phyloP scores from a whole-genome alignment of 345 rosid genomes.

The Hibiscus mutabilis region DNA sequence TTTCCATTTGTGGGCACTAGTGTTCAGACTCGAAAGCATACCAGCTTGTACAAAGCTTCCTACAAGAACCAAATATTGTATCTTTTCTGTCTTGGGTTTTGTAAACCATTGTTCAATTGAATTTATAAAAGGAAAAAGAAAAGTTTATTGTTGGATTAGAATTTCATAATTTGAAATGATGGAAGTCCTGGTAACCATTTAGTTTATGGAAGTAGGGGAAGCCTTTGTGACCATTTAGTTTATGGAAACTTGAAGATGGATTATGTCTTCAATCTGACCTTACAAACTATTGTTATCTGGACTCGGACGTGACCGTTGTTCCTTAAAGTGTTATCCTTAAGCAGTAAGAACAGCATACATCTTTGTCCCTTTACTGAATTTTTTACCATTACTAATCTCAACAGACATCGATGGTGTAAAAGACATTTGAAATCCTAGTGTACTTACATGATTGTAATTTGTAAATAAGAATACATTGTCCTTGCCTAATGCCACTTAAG shows the following conservation, averaged over 20 bases:
- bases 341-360: background rate
- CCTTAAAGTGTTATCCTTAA: background rate
- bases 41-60: too few species aligned
- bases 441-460: background rate
- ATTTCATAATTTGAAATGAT: too few species aligned
- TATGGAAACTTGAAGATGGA: too few species aligned
- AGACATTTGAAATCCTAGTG: background rate
- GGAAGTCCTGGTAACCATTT: too few species aligned
- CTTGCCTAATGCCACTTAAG: background rate
- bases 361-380: background rate
- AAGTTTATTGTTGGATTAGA: too few species aligned
- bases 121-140: too few species aligned
- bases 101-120: too few species aligned
- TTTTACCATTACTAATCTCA: background rate
- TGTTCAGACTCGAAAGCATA: background rate
- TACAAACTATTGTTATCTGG: background rate
- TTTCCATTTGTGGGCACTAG: background rate
- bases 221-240: too few species aligned
- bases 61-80: background rate
- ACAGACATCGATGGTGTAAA: background rate
- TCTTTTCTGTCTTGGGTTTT: too few species aligned
- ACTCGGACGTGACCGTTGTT: background rate
- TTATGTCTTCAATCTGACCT: background rate
- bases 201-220: too few species aligned
- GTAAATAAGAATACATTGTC: background rate